Base-by-base conservation (phyloP, 192 early-diverging fungal genomes). In the Ambispora gerdemannii region DNA sequence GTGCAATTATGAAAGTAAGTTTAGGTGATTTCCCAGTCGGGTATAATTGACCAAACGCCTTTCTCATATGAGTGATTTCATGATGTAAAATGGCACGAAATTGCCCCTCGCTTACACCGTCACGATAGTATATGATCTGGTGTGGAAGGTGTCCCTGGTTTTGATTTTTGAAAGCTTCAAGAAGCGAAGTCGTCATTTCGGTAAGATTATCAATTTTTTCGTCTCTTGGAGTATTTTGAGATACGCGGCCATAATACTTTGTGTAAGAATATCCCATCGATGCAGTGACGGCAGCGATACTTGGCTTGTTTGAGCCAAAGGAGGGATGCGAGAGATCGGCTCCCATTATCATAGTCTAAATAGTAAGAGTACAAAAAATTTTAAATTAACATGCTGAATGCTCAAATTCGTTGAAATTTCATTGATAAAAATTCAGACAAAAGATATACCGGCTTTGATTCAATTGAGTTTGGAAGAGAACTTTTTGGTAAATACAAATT, bases 261-360 rank as follows among this genome's bases (percentile, higher is more conserved):
- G 86, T 75, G 11, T 83, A 87, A 75, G 78, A 74, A 19, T 75
- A 50, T 60, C 91, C 88, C 68, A 87, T 84, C 20, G 85, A 85
- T 2, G 84, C 92, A 4, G 90, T 90, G 2, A 91, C 72, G 0
- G 92, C 81, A 7, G 90, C 89, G 72, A 95, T 88, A 10, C 92
- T 92, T 2, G 86, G 87, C 51, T 84, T 78, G 63, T 43, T 43
- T 10, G 38, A 10, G 7, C 89, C 90, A 30, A 92, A 87, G 20
- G 78, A 81, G 22, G 93, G 89, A 73, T 97, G 95, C 6, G 90
- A 92, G 31, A 98, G 89, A 81, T 98, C 95, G 4, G 91, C 94
- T 22, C 96, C 96, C 58, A 98, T 76, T 51, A 98, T 73, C 67
- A 96, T 87, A 3, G 92, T 95, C 63, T 66, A 28, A 20, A 31